Percentiles rank a stretch among this genome's conserved stretches.
Evolutionary conservation across 192 early-diverging fungal genomes (phyloP).

Genomic region (Rhizophlyctis rosea): DNA sequence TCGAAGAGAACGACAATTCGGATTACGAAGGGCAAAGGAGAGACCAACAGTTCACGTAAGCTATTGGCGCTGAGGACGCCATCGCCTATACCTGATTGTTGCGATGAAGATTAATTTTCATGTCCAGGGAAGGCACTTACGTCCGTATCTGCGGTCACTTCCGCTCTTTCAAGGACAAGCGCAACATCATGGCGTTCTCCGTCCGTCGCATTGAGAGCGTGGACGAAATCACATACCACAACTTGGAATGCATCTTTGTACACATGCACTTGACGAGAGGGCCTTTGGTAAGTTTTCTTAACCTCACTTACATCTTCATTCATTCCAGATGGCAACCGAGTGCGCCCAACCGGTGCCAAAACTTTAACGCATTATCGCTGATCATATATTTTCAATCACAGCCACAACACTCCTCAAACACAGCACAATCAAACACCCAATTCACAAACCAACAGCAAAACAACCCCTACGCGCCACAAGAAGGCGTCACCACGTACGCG

Average conservation of each 20-base stretch:
- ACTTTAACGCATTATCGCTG: not conserved
- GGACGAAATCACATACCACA: conserved; percentile 79
- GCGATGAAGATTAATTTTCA: not conserved
- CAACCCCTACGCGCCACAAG: conserved; percentile 12
- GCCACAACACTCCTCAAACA: not conserved
- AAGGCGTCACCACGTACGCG: not conserved
- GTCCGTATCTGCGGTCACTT: conserved; percentile 72
- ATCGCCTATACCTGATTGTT: not conserved
- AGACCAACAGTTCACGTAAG: conserved; percentile 19
- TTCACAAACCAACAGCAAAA: conserved; percentile 22
- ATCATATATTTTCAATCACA: not conserved
- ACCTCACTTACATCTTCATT: not conserved
- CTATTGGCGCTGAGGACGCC: not conserved
- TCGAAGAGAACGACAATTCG: conserved; percentile 37
- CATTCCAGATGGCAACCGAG: too few relatives aligned
- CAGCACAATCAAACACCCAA: conserved; percentile 1
- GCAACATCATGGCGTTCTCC: conserved; percentile 48
- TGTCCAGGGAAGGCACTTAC: conserved; percentile 56
- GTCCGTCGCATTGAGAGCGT: conserved; percentile 64
- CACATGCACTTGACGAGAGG: conserved; percentile 58
- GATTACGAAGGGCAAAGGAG: conserved; percentile 5
- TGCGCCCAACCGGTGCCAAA: conserved; percentile 6
- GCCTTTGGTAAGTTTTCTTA: conserved; percentile 26
- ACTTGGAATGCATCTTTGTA: conserved; percentile 61
- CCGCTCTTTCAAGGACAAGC: conserved; percentile 57